phyloP scores from a whole-genome alignment of 306 rosid genomes.

The Sphenostylis stenocarpa region DNA sequence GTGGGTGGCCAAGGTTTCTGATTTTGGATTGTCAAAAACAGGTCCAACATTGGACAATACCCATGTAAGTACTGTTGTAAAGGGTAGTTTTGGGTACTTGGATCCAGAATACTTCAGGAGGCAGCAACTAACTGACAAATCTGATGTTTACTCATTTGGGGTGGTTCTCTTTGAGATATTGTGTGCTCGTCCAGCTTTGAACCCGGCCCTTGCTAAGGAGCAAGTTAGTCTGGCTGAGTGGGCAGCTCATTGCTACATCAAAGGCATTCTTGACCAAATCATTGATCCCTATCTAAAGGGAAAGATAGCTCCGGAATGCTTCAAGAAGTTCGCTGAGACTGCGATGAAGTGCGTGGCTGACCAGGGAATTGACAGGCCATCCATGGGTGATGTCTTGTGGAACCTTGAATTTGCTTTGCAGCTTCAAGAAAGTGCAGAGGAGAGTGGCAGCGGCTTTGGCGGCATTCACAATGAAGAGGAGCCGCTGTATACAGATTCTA shows the following conservation, averaged over 20 bases:
- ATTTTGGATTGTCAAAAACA: conserved; percentile 96
- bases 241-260: conserved; percentile 93
- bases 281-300: conserved; percentile 86
- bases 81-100: conserved; percentile 98
- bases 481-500: conserved; percentile 42
- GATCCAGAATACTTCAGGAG: conserved; percentile 99
- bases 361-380: conserved; percentile 96
- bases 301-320: conserved; percentile 87
- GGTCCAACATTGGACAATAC: conserved; percentile 98
- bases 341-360: conserved; percentile 98
- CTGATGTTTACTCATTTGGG: conserved; percentile 97
- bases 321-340: conserved; percentile 91
- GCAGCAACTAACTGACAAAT: conserved; percentile 95
- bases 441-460: conserved; percentile 60
- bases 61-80: conserved; percentile 96
- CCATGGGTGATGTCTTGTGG: conserved; percentile 99
- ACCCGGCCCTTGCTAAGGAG: conserved; percentile 89
- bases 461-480: conserved; percentile 55
- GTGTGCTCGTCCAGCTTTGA: conserved; percentile 97
- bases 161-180: conserved; percentile 92
- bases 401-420: conserved; percentile 98
- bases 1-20: conserved; percentile 99
- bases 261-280: conserved; percentile 86
- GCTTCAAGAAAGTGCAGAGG: conserved; percentile 98
- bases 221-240: conserved; percentile 99